These are phyloP conservation scores for Tuber umbilicatum DNA, from an alignment of 495 filamentous ascomycete species.

Conservation along the genomic window DNA sequence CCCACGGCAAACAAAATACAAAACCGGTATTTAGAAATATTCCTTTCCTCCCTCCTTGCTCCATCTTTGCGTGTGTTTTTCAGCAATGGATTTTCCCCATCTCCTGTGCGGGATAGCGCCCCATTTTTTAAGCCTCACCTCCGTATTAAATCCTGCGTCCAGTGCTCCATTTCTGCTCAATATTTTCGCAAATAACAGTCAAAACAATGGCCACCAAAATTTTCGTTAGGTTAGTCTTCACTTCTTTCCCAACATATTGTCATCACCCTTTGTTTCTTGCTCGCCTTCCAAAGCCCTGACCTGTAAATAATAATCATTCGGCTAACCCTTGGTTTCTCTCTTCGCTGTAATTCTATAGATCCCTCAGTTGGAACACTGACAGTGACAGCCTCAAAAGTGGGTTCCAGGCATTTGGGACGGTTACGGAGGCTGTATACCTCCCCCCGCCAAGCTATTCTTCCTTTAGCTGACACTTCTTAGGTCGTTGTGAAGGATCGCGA, in stretches of 20 bases:
- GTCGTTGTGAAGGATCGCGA: slow-evolving; percentile 96
- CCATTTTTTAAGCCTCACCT: not conserved
- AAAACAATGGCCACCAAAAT: slow-evolving; percentile 28
- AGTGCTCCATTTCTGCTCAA: slow-evolving; percentile 14
- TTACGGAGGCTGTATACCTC: slow-evolving; percentile 82
- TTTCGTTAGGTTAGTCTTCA: slow-evolving; percentile 28
- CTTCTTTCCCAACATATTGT: not conserved
- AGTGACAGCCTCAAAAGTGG: slow-evolving; percentile 70
- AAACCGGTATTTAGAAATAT: slow-evolving; percentile 6
- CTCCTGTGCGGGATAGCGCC: not conserved
- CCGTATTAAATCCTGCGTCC: slow-evolving; percentile 17
- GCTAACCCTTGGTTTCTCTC: slow-evolving; percentile 2
- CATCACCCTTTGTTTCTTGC: not conserved
- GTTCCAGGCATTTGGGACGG: slow-evolving; percentile 75
- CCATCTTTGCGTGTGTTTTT: slow-evolving; percentile 7
- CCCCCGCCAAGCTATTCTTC: not conserved
- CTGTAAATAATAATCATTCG: not conserved
- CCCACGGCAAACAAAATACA: not conserved
- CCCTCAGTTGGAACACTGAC: slow-evolving; percentile 71
- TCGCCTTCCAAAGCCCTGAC: not conserved
- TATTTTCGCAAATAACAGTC: slow-evolving; percentile 5
- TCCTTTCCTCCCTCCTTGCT: slow-evolving; percentile 9
- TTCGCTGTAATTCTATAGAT: slow-evolving; percentile 1
- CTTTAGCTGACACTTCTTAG: slow-evolving; percentile 45
- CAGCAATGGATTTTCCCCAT: slow-evolving; percentile 20